Evolutionary conservation across 2,329 filamentous ascomycete species (phyloP), one percentile per base, ranked within the genome.

Genomic region (Nannizzia gypsea): DNA sequence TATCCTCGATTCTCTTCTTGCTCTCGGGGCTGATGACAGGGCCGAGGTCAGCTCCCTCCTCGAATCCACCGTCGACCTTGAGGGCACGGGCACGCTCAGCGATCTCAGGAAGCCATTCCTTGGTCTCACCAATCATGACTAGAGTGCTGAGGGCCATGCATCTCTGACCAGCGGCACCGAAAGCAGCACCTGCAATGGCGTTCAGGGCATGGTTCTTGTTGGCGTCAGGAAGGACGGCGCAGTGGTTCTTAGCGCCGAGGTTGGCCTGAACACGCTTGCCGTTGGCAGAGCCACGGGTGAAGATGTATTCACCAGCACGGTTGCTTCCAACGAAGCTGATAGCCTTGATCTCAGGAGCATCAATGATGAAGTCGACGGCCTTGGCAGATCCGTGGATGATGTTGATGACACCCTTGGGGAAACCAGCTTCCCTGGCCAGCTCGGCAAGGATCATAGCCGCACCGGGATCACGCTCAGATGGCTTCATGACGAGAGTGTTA

Each of bases 241-340:
- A 83, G 70, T 87, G 84, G 76, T 87, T 87, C 78, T 87, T 87
- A 2, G 84, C 84, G 34, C 84, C 84, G 60, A 87, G 71, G 72
- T 87, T 87, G 68, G 84, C 84, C 72, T 87, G 84, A 17, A 85
- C 83, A 66, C 84, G 82, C 76, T 87, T 87, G 64, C 84, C 84
- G 60, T 86, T 83, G 66, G 83, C 84, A n/a, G 82, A 83, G n/a
- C 80, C 83, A 52, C 83, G 81, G 44, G 77, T 75, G 74, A 80
- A 86, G 71, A 87, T 86, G 73, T 87, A 87, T 68, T 87, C 84
- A 59, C 84, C 84, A 6, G 83, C 84, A 69, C 80, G 80, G 77
- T 87, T 87, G 75, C 80, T 81, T 57, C 84, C 84, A 26, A 87
- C 84, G 64, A 87, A 87, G 71, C 79, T 83, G 65, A 87, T 81